Conservation (phyloP, 23 red algal species). For the Gracilaria gracilis region DNA sequence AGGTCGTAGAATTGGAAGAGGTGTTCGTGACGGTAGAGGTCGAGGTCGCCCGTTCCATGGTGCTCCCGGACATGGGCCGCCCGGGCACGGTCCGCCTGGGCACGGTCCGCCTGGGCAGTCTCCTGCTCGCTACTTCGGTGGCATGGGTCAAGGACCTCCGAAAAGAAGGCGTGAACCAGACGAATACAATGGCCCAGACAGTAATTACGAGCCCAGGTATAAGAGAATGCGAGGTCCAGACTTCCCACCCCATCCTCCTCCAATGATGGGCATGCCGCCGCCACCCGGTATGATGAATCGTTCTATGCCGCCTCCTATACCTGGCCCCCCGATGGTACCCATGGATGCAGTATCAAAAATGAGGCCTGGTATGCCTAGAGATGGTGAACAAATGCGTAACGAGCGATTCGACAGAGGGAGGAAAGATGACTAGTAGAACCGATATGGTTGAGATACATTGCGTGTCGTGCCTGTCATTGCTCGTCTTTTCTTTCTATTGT, state of each 20-base stretch:
- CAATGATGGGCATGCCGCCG: slow-evolving; percentile 14
- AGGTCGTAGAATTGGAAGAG: slow-evolving; percentile 10
- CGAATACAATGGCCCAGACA: not conserved
- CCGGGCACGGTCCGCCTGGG: no score
- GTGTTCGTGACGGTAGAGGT: not conserved
- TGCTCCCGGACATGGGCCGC: not conserved
- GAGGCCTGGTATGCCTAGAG: not conserved
- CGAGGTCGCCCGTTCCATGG: slow-evolving; percentile 9
- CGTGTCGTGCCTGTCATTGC: slow-evolving; percentile 1
- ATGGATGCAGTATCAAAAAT: slow-evolving; percentile 2
- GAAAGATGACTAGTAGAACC: slow-evolving; percentile 1
- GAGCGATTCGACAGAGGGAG: slow-evolving; percentile 13
- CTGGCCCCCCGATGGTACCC: not conserved
- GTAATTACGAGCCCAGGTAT: not conserved
- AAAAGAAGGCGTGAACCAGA: slow-evolving; percentile 1
- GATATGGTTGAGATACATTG: not conserved
- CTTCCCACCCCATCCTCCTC: not conserved
- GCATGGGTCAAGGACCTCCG: slow-evolving; percentile 18
- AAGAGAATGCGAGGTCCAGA: not conserved
- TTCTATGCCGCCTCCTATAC: not conserved
- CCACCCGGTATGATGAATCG: slow-evolving; percentile 2
- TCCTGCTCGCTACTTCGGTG: slow-evolving; percentile 17
- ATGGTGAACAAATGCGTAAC: slow-evolving; percentile 5
- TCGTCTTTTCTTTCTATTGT: not conserved
- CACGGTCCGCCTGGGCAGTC: not conserved